Conservation (phyloP, 129 eudicot genomes). For the Cynara cardunculus region DNA sequence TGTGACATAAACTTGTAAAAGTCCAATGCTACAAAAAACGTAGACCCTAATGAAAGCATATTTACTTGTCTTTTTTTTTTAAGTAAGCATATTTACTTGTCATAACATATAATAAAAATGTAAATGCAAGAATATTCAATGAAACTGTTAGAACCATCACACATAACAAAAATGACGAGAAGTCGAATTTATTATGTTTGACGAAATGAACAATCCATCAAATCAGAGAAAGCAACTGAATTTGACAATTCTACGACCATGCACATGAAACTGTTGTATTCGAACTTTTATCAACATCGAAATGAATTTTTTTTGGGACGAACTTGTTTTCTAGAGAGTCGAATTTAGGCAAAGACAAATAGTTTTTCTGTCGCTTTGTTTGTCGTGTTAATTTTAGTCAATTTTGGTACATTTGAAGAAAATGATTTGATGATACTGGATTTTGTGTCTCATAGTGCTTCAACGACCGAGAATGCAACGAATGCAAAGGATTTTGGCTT, state of each 20-base stretch:
- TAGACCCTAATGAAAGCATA: background rate
- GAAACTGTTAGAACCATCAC: slow-evolving; percentile 1
- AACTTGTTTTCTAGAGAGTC: background rate
- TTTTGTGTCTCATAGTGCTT: background rate
- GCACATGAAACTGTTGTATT: slow-evolving; percentile 30
- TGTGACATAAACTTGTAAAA: background rate
- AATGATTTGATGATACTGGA: background rate
- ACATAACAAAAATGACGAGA: slow-evolving; percentile 9
- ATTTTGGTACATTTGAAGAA: background rate
- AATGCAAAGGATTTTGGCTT: background rate
- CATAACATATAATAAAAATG: background rate
- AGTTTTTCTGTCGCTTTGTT: slow-evolving; percentile 3
- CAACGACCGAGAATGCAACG: background rate
- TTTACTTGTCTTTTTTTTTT: background rate
- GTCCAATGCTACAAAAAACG: background rate
- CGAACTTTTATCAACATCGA: background rate
- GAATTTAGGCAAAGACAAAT: background rate
- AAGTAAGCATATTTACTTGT: background rate
- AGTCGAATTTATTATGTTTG: slow-evolving; percentile 10
- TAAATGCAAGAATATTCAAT: background rate
- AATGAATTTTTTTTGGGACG: background rate
- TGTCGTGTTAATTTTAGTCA: slow-evolving; percentile 3
- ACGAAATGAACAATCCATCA: slow-evolving; percentile 12
- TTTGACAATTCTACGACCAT: slow-evolving; percentile 22
- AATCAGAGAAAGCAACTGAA: slow-evolving; percentile 22